Conservation (phyloP, 1,284 basidiomycete species). For the Thelephora terrestris region DNA sequence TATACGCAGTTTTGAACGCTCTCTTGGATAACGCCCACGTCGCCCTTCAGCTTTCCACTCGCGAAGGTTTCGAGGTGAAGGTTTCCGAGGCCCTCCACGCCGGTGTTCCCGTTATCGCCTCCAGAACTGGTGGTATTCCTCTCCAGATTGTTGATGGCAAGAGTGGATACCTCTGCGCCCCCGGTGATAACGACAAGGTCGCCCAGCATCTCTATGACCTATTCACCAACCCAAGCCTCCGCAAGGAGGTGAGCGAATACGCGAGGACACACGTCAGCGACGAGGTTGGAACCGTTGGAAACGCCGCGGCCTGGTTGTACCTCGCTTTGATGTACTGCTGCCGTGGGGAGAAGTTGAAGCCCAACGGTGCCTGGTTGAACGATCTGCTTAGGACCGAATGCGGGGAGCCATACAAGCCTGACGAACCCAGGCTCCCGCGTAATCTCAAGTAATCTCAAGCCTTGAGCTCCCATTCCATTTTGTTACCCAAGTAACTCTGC, state of each 20-base stretch:
- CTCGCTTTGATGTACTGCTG: constrained; percentile 63
- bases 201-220: constrained; percentile 66
- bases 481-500: not conserved
- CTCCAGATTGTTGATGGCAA: constrained; percentile 78
- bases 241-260: constrained; percentile 54
- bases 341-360: constrained; percentile 63
- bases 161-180: constrained; percentile 70
- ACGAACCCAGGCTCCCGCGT: constrained; percentile 62
- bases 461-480: not conserved
- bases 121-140: constrained; percentile 78
- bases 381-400: constrained; percentile 67
- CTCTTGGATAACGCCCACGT: constrained; percentile 70
- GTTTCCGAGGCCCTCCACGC: constrained; percentile 84
- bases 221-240: constrained; percentile 59
- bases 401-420: constrained; percentile 50
- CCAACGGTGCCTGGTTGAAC: constrained; percentile 73
- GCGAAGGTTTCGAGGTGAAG: constrained; percentile 89
- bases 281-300: constrained; percentile 73
- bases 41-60: constrained; percentile 68
- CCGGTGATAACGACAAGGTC: constrained; percentile 64
- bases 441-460: constrained; percentile 7
- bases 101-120: constrained; percentile 74
- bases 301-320: constrained; percentile 73
- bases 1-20: constrained; percentile 54
- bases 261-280: constrained; percentile 68